Percentiles rank a stretch among this genome's conserved stretches.
phyloP scores from a whole-genome alignment of 208 protist species.

The Wallacemonas rigidus region DNA sequence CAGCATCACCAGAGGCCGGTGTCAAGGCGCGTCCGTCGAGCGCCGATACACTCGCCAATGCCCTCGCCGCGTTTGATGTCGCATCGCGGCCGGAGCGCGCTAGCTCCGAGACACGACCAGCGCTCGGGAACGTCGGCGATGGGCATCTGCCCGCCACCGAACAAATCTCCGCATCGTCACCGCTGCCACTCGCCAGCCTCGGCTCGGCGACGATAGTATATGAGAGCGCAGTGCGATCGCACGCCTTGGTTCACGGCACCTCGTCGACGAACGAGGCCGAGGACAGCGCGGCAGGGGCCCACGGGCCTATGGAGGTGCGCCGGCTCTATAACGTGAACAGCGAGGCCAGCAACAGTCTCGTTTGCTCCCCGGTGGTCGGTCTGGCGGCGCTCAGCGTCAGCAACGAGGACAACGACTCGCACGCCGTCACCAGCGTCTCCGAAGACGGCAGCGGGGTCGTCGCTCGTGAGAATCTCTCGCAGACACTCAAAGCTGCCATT shows the following conservation, averaged over 20 bases:
- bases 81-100: background rate
- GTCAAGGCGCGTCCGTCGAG: background rate
- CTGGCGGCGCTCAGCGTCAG: background rate
- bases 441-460: background rate
- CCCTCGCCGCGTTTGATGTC: conserved; percentile 7
- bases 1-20: background rate
- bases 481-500: background rate
- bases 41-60: background rate
- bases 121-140: background rate
- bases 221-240: background rate
- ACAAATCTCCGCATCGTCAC: background rate
- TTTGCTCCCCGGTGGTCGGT: background rate
- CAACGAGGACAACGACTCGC: background rate
- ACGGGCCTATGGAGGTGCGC: no score
- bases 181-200: background rate
- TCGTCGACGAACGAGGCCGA: background rate
- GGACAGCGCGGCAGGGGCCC: no score
- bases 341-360: background rate
- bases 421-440: background rate
- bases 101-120: conserved; percentile 1
- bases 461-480: background rate
- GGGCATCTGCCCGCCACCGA: background rate
- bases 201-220: conserved; percentile 1
- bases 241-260: background rate
- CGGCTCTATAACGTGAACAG: conserved; percentile 7